Base-by-base conservation (phyloP, 805 yeast species). In the Metschnikowia chrysomelidarum region DNA sequence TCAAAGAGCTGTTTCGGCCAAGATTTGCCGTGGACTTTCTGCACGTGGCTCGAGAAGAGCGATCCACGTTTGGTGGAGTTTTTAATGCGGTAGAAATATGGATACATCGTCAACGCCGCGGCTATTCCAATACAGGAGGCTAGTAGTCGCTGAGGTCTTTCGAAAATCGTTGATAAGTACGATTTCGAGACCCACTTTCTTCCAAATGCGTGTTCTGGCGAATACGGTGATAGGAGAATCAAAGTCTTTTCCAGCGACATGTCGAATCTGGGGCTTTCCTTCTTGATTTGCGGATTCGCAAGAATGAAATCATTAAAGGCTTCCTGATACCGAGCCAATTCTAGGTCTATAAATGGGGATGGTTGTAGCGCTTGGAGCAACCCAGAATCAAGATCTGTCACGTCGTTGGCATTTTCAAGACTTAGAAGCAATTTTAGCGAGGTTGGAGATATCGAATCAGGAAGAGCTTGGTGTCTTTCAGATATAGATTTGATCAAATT, bases 71-170 rank as follows among this genome's bases (percentile, higher is more conserved):
- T 67, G 5, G 68, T 57, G 3, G 77, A 67, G 36, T 77, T 70
- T 27, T 62, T 56, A 10, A 82, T 49, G 10, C 69, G 67, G 47
- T 73, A 82, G 30, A 72, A 65, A 26, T 76, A 76, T 0, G 89
- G 88, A 42, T 67, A 75, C 75, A 78, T 72, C 2, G 88, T 71
- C 15, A 80, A 53, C 0, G 94, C 91, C 2, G 88, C 80, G 0
- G 87, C 75, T 16, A 86, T 73, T 1, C 95, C 95, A 40, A 86
- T 63, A n/a, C 87, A 78, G 7, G 80, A 68, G 0, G 95, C 93
- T 36, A 81, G 66, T 29, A 86, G 60, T 19, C 95, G 65, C 56
- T 86, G 89, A 1, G 95, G 95, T 28, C 91, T 63, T 58, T 86
- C 95, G 17, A 86, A 91, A 22, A 86, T 80, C 0, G 88, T 75